Conservation (phyloP, 2,329 filamentous ascomycete genomes). For the Alternaria triticimaculans region DNA sequence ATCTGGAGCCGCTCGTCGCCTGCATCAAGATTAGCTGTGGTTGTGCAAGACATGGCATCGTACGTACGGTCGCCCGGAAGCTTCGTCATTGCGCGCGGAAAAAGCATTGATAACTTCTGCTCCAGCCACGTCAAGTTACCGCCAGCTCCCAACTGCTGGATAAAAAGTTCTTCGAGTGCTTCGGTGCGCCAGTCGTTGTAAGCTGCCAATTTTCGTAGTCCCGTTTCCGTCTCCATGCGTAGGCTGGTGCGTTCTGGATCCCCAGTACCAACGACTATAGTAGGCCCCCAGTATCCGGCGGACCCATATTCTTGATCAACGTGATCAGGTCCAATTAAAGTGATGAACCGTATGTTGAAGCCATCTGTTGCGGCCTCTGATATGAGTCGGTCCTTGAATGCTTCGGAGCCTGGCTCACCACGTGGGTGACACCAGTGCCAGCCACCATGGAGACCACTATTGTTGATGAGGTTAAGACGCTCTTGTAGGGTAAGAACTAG, state of each 20-base stretch:
- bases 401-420: neutral
- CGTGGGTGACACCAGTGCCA: neutral
- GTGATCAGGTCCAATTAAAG: neutral
- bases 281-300: too few relatives aligned
- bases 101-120: neutral
- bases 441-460: neutral
- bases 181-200: neutral
- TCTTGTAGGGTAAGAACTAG: neutral
- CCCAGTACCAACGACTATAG: neutral
- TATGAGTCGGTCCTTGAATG: neutral
- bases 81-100: neutral
- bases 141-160: neutral
- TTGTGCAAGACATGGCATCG: neutral
- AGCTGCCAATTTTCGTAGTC: neutral
- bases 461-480: neutral
- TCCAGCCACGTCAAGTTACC: neutral
- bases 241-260: neutral
- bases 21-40: neutral
- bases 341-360: neutral
- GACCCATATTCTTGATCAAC: neutral
- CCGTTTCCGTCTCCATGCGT: neutral
- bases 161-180: neutral
- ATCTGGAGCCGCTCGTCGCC: neutral
- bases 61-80: neutral
- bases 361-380: neutral